Conservation (phyloP, 2,329 filamentous ascomycete species). For the Teratosphaeria zuluensis region DNA sequence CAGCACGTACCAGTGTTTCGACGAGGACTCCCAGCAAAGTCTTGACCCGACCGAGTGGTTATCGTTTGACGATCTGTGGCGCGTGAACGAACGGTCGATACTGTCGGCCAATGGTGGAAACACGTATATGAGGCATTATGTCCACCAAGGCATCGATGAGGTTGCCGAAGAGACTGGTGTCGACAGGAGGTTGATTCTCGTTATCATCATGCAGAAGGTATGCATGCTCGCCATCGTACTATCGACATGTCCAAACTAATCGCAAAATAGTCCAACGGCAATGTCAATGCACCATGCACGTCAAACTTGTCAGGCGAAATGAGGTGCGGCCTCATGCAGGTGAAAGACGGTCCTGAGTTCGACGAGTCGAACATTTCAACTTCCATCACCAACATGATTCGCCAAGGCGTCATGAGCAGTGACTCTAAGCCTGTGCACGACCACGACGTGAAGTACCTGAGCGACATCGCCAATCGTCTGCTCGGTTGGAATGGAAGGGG, state of each 20-base stretch:
- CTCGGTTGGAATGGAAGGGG: slow-evolving; percentile 15
- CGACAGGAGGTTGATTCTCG: slow-evolving; percentile 13
- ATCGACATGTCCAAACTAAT: background rate
- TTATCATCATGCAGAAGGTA: slow-evolving; percentile 15
- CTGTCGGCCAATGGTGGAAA: slow-evolving; percentile 12
- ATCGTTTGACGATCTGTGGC: slow-evolving; percentile 10
- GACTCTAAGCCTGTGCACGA: slow-evolving; percentile 1
- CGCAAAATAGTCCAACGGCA: slow-evolving; percentile 7
- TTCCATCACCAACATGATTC: slow-evolving; percentile 13
- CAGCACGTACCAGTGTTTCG: slow-evolving; percentile 10
- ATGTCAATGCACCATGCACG: slow-evolving; percentile 9
- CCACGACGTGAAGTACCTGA: slow-evolving; percentile 8
- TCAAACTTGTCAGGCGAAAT: background rate
- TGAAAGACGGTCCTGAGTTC: slow-evolving; percentile 7
- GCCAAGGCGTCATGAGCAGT: slow-evolving; percentile 11
- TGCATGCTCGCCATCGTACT: background rate
- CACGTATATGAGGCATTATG: slow-evolving; percentile 13
- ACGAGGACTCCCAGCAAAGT: slow-evolving; percentile 2
- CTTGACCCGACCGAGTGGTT: slow-evolving; percentile 6
- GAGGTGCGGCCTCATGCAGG: slow-evolving; percentile 15
- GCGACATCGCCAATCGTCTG: slow-evolving; percentile 17
- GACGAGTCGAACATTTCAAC: slow-evolving; percentile 2
- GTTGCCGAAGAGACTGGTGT: slow-evolving; percentile 7
- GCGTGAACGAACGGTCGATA: slow-evolving; percentile 12
- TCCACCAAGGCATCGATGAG: slow-evolving; percentile 7